A percentile compares a stretch with the other conserved stretches of the same genome.
Conservation (phyloP, 1,284 basidiomycete genomes). For the Inonotus obliquus region DNA sequence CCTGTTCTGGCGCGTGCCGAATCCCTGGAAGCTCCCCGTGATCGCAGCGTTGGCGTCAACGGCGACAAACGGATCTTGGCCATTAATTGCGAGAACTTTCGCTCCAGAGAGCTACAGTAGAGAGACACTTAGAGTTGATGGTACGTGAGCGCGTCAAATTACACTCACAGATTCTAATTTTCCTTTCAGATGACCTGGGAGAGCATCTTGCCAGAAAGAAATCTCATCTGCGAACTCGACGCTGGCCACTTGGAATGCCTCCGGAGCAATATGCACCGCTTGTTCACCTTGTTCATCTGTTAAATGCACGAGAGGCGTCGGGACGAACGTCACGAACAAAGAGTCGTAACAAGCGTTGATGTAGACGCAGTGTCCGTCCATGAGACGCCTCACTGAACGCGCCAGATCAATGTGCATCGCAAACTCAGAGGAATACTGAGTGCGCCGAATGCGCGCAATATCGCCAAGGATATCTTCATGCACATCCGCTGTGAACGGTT, state of each 20-base stretch:
- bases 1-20: constrained; percentile 48
- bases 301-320: constrained; percentile 48
- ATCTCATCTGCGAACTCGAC: constrained; percentile 51
- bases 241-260: constrained; percentile 49
- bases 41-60: constrained; percentile 47
- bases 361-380: constrained; percentile 55
- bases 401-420: constrained; percentile 52
- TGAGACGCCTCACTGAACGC: constrained; percentile 46
- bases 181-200: constrained; percentile 45
- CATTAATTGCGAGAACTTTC: constrained; percentile 49
- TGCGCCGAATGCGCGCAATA: constrained; percentile 41
- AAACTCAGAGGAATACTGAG: constrained; percentile 45
- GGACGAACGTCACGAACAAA: constrained; percentile 49
- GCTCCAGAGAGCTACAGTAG: constrained; percentile 49
- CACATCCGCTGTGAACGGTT: constrained; percentile 49
- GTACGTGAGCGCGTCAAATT: neutral
- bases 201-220: constrained; percentile 48
- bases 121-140: neutral
- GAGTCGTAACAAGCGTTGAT: constrained; percentile 54
- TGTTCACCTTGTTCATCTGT: constrained; percentile 42
- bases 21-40: constrained; percentile 38
- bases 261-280: constrained; percentile 50
- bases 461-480: constrained; percentile 51
- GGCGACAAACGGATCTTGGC: constrained; percentile 46
- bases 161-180: constrained; percentile 40